Conservation (phyloP, 2,329 filamentous ascomycete genomes). For the Madurella fahalii region DNA sequence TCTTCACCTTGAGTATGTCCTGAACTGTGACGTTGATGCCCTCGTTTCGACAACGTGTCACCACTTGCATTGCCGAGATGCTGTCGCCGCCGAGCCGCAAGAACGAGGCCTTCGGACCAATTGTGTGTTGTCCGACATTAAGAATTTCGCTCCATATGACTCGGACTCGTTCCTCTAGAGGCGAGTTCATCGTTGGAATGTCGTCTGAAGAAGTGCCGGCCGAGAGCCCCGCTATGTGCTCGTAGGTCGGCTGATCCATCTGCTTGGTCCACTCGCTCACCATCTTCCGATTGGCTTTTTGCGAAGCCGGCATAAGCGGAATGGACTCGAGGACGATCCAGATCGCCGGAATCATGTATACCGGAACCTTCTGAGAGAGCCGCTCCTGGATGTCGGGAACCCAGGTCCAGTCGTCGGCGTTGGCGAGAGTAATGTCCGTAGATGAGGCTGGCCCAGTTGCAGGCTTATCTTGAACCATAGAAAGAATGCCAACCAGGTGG, state of each 20-base stretch:
- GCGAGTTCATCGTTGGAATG: background rate
- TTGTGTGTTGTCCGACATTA: too few species aligned
- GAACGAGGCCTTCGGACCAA: too few species aligned
- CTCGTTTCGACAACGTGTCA: too few species aligned
- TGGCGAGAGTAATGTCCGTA: slow-evolving; percentile 8
- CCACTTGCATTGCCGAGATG: too few species aligned
- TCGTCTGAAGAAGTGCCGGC: slow-evolving; percentile 2
- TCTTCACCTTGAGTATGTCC: too few species aligned
- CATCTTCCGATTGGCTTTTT: slow-evolving; percentile 2
- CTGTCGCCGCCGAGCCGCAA: too few species aligned
- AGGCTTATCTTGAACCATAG: slow-evolving; percentile 3
- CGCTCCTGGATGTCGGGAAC: background rate
- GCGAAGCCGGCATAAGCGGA: too few species aligned
- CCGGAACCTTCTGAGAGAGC: slow-evolving; percentile 1
- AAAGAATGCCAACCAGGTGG: background rate
- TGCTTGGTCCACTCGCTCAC: slow-evolving; percentile 1
- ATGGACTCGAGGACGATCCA: background rate
- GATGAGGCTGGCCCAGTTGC: background rate
- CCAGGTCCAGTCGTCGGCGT: slow-evolving; percentile 1
- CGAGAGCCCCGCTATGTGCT: background rate
- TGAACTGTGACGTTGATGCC: too few species aligned
- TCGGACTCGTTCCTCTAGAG: background rate
- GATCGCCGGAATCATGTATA: slow-evolving; percentile 6
- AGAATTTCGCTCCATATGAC: background rate
- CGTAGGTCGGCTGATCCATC: slow-evolving; percentile 2